These are phyloP conservation scores for Paramecium biaurelia DNA, from an alignment of 73 alveolate species.

Conservation along the genomic window DNA sequence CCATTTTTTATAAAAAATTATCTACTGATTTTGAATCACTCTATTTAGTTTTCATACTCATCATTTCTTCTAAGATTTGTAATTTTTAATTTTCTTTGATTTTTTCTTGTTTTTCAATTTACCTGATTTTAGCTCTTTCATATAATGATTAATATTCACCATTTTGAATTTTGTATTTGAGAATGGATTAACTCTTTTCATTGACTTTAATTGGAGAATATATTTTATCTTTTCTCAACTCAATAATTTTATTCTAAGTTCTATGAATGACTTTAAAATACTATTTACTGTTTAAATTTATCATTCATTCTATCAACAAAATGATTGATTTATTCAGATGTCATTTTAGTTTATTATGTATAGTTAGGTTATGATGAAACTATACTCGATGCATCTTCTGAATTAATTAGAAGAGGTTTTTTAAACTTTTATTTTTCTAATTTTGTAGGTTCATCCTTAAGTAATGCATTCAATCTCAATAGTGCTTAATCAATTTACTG, in stretches of 20 bases:
- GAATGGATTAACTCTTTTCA: neutral
- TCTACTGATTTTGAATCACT: neutral
- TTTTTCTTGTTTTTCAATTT: neutral
- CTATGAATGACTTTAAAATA: constrained; percentile 23
- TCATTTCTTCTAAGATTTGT: neutral
- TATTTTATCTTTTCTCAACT: neutral
- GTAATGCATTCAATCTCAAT: neutral
- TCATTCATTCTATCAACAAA: constrained; percentile 7
- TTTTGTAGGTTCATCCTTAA: neutral
- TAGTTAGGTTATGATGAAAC: neutral
- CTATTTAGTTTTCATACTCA: neutral
- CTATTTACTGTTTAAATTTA: constrained; percentile 13
- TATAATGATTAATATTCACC: constrained; percentile 2
- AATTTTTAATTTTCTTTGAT: neutral
- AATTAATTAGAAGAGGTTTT: neutral
- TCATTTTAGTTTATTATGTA: neutral
- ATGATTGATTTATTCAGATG: neutral
- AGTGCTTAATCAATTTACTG: constrained; percentile 1
- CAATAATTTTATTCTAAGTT: neutral
- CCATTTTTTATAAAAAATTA: neutral
- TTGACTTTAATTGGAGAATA: neutral
- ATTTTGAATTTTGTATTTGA: neutral
- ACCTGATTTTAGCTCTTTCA: neutral
- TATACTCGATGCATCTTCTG: neutral
- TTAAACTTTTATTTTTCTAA: neutral